Conservation (phyloP, 2,329 filamentous ascomycete genomes). For the Anthostomella pinea region DNA sequence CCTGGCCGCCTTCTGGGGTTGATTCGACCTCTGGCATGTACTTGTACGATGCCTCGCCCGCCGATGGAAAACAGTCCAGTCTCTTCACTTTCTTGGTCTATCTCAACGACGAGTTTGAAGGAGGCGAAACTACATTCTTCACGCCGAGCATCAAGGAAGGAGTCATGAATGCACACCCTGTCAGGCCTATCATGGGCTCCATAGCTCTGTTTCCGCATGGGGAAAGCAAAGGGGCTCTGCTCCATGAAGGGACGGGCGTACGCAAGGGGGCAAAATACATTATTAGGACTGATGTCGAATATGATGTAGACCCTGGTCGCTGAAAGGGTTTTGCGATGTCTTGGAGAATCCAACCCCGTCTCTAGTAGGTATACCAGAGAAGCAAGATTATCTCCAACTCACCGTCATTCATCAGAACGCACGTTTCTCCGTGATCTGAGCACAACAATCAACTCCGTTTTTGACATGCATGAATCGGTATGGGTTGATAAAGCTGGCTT, state of each 20-base stretch:
- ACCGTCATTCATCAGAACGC: too few species aligned
- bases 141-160: conserved; percentile 62
- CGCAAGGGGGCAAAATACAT: conserved; percentile 66
- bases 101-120: conserved; percentile 69
- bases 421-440: too few species aligned
- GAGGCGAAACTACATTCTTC: conserved; percentile 70
- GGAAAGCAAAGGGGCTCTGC: conserved; percentile 59
- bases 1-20: conserved; percentile 70
- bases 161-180: conserved; percentile 65
- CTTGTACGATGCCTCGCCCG: conserved; percentile 63
- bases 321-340: too few species aligned
- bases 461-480: too few species aligned
- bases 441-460: too few species aligned
- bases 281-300: conserved; percentile 69
- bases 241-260: conserved; percentile 71
- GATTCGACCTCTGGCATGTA: conserved; percentile 51
- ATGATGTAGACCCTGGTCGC: conserved; percentile 50
- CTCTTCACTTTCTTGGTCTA: conserved; percentile 69
- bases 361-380: too few species aligned
- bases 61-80: conserved; percentile 59
- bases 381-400: too few species aligned
- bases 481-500: too few species aligned
- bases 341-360: too few species aligned
- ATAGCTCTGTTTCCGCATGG: conserved; percentile 70
- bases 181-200: conserved; percentile 66